A percentile compares a stretch with the other conserved stretches of the same genome.
Conservation (phyloP, 2,329 filamentous ascomycete genomes). For the Colletotrichum abscissum region DNA sequence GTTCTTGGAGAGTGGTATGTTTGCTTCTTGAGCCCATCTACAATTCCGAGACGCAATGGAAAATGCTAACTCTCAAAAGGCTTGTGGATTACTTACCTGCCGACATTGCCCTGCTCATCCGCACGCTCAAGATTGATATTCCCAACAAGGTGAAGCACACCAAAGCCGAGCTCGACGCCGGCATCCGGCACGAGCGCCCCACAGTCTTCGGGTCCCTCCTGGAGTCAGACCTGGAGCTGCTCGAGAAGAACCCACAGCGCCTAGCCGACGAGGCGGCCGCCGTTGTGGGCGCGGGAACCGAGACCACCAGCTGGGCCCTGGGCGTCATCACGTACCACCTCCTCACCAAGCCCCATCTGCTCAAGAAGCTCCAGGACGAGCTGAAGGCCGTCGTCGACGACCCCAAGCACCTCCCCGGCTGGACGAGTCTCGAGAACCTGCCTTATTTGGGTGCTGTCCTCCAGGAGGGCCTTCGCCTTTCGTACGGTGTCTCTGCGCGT, state of each 20-base stretch:
- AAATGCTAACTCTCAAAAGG: background rate
- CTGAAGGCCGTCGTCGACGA: slow-evolving; percentile 42
- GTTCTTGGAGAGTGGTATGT: slow-evolving; percentile 34
- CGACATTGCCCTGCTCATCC: slow-evolving; percentile 34
- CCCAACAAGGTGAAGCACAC: slow-evolving; percentile 32
- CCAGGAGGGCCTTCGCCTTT: slow-evolving; percentile 50
- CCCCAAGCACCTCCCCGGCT: slow-evolving; percentile 40
- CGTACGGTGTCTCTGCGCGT: slow-evolving; percentile 43
- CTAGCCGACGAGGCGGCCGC: slow-evolving; percentile 34
- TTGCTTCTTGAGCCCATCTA: no score
- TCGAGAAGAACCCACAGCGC: slow-evolving; percentile 27
- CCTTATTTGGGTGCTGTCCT: slow-evolving; percentile 52
- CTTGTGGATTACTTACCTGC: slow-evolving; percentile 33
- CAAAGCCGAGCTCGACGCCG: slow-evolving; percentile 35
- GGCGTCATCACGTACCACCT: slow-evolving; percentile 49
- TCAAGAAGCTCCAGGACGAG: slow-evolving; percentile 44
- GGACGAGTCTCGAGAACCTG: slow-evolving; percentile 47
- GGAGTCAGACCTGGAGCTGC: slow-evolving; percentile 31
- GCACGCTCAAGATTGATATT: slow-evolving; percentile 32
- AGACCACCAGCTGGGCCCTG: slow-evolving; percentile 44
- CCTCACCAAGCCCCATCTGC: slow-evolving; percentile 45
- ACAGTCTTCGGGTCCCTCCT: slow-evolving; percentile 36
- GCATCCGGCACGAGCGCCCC: slow-evolving; percentile 34
- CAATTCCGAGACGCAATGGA: fast-evolving
- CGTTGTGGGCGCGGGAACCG: slow-evolving; percentile 34